These are phyloP conservation scores for Ganoderma resinaceum DNA, from an alignment of 1,284 basidiomycete genomes.

Conservation along the genomic window DNA sequence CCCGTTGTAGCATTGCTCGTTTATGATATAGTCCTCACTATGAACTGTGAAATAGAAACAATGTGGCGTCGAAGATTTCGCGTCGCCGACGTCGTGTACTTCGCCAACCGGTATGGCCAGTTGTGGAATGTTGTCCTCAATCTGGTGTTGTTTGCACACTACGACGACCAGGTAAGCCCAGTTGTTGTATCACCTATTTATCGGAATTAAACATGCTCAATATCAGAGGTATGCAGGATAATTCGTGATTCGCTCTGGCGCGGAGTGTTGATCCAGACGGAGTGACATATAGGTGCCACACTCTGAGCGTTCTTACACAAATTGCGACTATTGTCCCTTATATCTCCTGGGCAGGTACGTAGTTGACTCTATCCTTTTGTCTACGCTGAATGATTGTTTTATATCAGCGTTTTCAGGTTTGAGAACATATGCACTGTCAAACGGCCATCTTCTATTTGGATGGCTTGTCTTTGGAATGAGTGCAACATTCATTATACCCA, in stretches of 20 bases:
- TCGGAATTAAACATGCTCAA: not conserved
- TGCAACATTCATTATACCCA: not conserved
- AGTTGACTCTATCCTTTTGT: not conserved
- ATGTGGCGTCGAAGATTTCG: not conserved
- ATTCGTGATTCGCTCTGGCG: not conserved
- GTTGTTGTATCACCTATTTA: not conserved
- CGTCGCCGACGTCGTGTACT: not conserved
- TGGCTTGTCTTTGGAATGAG: slow-evolving; percentile 2
- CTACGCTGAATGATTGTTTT: not conserved
- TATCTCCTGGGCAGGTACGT: not conserved
- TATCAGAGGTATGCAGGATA: not conserved
- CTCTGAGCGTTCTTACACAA: not conserved
- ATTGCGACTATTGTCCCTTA: not conserved
- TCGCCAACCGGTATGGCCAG: not conserved
- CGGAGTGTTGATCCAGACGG: not conserved
- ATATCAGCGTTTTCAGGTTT: not conserved
- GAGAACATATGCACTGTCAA: not conserved
- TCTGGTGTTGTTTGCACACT: not conserved
- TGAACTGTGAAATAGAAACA: not conserved
- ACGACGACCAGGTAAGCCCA: not conserved
- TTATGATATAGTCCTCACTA: not conserved
- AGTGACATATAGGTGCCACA: not conserved
- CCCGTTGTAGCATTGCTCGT: not conserved
- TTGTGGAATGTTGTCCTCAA: not conserved
- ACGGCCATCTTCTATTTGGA: not conserved